These are phyloP conservation scores for Picea glauca DNA, from an alignment of 75 land plant species.

Conservation along the genomic window DNA sequence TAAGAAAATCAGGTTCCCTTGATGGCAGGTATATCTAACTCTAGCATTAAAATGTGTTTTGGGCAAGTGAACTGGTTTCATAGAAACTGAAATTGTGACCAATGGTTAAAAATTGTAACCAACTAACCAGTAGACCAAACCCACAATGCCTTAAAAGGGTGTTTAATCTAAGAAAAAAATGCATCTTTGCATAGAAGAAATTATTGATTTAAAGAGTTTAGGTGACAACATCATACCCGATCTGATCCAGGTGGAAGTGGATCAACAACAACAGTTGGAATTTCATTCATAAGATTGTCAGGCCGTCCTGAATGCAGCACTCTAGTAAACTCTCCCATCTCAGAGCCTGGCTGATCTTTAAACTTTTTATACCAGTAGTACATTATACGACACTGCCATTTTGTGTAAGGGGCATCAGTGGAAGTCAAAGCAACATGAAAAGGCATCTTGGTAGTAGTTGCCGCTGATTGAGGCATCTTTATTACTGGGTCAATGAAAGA, in stretches of 20 bases:
- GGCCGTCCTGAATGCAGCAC: slow-evolving; percentile 79
- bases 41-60: neutral
- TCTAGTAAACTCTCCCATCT: slow-evolving; percentile 90
- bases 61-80: neutral
- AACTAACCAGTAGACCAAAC: neutral
- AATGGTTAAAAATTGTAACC: neutral
- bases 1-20: neutral
- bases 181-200: neutral
- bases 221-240: slow-evolving; percentile 41
- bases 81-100: neutral
- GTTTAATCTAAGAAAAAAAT: neutral
- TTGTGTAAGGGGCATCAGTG: slow-evolving; percentile 65
- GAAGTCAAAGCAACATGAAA: slow-evolving; percentile 88
- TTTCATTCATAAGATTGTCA: slow-evolving; percentile 87
- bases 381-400: slow-evolving; percentile 94
- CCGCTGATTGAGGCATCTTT: slow-evolving; percentile 40
- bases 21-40: neutral
- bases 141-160: neutral
- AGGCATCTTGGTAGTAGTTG: slow-evolving; percentile 13
- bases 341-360: slow-evolving; percentile 68
- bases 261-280: slow-evolving; percentile 82
- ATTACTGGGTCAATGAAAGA: slow-evolving; percentile 38
- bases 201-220: neutral
- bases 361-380: slow-evolving; percentile 87
- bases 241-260: slow-evolving; percentile 87